Percentiles rank a stretch among this genome's conserved stretches.
Evolutionary conservation across 495 filamentous ascomycete species (phyloP).

Genomic region (Talaromyces liani): DNA sequence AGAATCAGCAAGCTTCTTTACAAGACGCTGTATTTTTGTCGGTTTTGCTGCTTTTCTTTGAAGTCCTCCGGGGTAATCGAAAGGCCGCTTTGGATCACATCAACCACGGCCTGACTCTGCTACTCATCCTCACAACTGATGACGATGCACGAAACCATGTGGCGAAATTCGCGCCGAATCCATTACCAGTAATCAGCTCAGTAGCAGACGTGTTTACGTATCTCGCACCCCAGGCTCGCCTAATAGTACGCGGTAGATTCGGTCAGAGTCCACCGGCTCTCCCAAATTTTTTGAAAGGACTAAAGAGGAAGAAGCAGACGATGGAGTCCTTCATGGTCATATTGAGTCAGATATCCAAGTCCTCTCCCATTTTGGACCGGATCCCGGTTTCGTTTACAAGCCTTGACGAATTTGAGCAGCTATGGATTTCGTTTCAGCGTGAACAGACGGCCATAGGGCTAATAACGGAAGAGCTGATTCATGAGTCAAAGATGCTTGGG

Average conservation of each 20-base stretch:
- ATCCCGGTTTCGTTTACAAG: slow-evolving; percentile 48
- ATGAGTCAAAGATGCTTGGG: not conserved
- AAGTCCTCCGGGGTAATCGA: not conserved
- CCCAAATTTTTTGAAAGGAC: not conserved
- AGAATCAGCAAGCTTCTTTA: slow-evolving; percentile 1
- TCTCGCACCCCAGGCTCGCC: not conserved
- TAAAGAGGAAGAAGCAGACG: not conserved
- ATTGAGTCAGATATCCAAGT: not conserved
- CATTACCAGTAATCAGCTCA: not conserved
- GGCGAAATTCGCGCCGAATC: not conserved
- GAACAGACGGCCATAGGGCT: slow-evolving; percentile 27
- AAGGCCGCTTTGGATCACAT: slow-evolving; percentile 4
- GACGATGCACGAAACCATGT: not conserved
- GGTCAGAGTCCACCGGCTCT: not conserved
- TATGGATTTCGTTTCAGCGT: slow-evolving; percentile 53
- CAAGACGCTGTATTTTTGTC: slow-evolving; percentile 1
- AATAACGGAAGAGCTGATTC: not conserved
- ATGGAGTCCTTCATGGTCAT: slow-evolving; percentile 4
- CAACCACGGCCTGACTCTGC: slow-evolving; percentile 2
- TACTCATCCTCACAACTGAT: not conserved
- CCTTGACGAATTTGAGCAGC: slow-evolving; percentile 88
- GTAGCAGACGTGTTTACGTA: slow-evolving; percentile 1
- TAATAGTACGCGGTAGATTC: not conserved
- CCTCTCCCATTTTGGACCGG: not conserved
- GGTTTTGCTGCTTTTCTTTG: not conserved